Conservation (phyloP, 495 filamentous ascomycete genomes). For the Aspergillus nanangensis region DNA sequence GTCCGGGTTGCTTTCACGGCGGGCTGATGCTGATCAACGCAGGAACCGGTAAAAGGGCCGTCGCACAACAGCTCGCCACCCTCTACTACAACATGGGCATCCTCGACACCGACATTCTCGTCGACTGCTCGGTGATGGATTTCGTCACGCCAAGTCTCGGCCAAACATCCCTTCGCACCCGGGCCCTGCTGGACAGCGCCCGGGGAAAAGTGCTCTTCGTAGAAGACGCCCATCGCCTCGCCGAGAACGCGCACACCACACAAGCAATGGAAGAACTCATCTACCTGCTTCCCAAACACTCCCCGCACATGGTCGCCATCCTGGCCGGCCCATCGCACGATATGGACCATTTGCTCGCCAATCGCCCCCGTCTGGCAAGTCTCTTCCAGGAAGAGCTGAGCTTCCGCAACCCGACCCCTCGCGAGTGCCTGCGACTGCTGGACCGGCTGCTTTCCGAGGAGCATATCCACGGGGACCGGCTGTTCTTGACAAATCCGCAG, state of each 20-base stretch:
- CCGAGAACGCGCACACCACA: conserved; percentile 41
- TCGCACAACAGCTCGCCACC: conserved; percentile 27
- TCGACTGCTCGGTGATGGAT: conserved; percentile 36
- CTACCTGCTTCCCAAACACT: conserved; percentile 47
- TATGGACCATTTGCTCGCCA: conserved; percentile 57
- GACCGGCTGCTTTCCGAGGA: conserved; percentile 16
- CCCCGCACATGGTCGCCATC: conserved; percentile 56
- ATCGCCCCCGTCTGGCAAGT: conserved; percentile 54
- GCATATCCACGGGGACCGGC: conserved; percentile 1
- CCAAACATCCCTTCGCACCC: conserved; percentile 61
- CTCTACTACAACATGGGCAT: conserved; percentile 36
- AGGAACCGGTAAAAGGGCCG: conserved; percentile 48
- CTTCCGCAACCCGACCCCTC: conserved; percentile 41
- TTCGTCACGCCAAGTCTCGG: conserved; percentile 44
- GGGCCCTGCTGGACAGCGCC: conserved; percentile 51
- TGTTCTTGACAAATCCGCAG: conserved; percentile 12
- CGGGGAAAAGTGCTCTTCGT: conserved; percentile 62
- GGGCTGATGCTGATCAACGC: background rate
- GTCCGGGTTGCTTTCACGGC: background rate
- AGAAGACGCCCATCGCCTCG: conserved; percentile 65
- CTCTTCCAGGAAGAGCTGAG: conserved; percentile 54
- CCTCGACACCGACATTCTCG: conserved; percentile 25
- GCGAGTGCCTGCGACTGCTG: conserved; percentile 44
- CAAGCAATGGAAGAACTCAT: conserved; percentile 63
- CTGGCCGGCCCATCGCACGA: conserved; percentile 62